Conservation (phyloP, 1,284 basidiomycete species). For the Microbotryum lychnidis-dioicae region DNA sequence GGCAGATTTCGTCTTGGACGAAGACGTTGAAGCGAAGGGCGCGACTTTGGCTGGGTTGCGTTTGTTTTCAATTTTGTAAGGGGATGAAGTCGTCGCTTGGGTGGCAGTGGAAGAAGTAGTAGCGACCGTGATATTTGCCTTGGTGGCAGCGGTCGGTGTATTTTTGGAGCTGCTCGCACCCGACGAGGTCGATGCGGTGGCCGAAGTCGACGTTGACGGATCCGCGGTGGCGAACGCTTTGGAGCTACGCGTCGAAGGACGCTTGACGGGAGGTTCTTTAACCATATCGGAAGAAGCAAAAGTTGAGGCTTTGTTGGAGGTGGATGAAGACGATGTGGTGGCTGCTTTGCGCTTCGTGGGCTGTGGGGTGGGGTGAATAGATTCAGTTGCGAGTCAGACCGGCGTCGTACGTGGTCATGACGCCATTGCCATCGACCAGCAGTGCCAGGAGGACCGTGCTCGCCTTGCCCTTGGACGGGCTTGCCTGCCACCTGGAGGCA, state of each 20-base stretch:
- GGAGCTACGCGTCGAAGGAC: too few species aligned
- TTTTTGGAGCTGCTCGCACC: slow-evolving; percentile 2
- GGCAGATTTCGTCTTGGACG: not conserved
- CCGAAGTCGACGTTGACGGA: too few species aligned
- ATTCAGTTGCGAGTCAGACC: not conserved
- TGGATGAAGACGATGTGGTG: not conserved
- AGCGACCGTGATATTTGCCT: not conserved
- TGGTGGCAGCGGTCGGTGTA: not conserved
- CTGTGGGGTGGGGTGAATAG: not conserved
- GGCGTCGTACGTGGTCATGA: too few species aligned
- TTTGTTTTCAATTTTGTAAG: not conserved
- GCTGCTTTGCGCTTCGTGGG: slow-evolving; percentile 20
- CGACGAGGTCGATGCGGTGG: not conserved
- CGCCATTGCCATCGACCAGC: not conserved
- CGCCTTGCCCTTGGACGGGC: not conserved
- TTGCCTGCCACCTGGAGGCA: not conserved
- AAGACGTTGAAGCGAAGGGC: not conserved
- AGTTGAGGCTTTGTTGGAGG: not conserved
- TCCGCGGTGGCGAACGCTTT: too few species aligned
- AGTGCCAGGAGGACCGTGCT: not conserved
- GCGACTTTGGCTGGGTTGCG: not conserved
- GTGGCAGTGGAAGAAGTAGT: not conserved
- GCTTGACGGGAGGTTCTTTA: too few species aligned
- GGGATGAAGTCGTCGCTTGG: not conserved
- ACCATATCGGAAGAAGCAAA: slow-evolving; percentile 6